Evolutionary conservation across 2,329 filamentous ascomycete genomes (phyloP).

Genomic region (Xylaria sp.): DNA sequence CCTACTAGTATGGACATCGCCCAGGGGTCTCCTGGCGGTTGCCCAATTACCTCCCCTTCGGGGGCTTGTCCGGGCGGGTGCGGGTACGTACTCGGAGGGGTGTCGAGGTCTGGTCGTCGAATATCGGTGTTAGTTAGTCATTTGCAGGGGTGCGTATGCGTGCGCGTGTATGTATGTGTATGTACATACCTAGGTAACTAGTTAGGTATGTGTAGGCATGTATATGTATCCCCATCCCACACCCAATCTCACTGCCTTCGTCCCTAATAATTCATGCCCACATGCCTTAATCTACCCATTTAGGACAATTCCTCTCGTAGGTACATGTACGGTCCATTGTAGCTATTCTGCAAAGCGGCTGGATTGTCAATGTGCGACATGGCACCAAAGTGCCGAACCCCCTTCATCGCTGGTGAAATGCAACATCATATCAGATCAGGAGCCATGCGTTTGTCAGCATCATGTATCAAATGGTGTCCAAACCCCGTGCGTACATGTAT

Average conservation of each 20-base stretch:
- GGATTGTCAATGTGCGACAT: background rate
- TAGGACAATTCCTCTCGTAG: too few species aligned
- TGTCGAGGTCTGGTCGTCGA: background rate
- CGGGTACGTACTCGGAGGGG: background rate
- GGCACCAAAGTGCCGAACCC: constrained; percentile 4
- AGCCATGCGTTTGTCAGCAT: background rate
- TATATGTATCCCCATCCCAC: too few species aligned
- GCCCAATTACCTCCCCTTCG: background rate
- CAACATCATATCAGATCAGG: constrained; percentile 5
- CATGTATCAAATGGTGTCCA: background rate
- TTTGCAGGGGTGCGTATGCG: background rate
- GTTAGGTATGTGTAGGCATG: too few species aligned
- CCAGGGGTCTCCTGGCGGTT: background rate
- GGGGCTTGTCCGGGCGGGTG: background rate
- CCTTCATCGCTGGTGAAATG: constrained; percentile 7
- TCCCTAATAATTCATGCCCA: too few species aligned
- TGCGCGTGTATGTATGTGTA: background rate
- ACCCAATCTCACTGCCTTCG: too few species aligned
- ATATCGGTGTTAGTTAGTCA: background rate
- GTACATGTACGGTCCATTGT: background rate
- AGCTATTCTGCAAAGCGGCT: background rate
- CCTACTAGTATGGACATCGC: too few species aligned
- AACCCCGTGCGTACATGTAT: background rate
- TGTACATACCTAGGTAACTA: constrained; percentile 10
- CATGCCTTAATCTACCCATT: too few species aligned